These are phyloP conservation scores for Tylopilus microsporus DNA, from an alignment of 1,284 basidiomycete genomes.

Conservation along the genomic window DNA sequence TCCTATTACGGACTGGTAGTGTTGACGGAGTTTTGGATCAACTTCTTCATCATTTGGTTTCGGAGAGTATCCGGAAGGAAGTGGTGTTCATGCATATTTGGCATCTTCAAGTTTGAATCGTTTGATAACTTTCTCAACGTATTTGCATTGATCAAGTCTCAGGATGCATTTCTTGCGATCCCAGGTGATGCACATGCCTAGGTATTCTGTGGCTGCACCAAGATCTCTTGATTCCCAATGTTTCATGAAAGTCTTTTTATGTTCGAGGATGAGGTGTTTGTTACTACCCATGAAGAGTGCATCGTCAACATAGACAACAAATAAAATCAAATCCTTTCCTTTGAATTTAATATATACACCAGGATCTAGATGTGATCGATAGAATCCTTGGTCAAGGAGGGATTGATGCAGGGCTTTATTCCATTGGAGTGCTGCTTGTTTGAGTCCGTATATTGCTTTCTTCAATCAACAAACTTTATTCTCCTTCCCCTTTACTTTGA, in stretches of 20 bases:
- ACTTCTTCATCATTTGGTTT: neutral
- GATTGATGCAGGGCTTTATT: too few species aligned
- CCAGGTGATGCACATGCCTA: neutral
- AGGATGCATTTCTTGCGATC: neutral
- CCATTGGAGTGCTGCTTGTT: too few species aligned
- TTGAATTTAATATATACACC: too few species aligned
- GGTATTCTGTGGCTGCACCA: neutral
- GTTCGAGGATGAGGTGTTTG: neutral
- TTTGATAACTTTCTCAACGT: neutral
- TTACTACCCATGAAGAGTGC: neutral
- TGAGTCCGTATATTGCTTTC: too few species aligned
- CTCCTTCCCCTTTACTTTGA: neutral
- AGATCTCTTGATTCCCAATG: neutral
- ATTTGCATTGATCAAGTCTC: neutral
- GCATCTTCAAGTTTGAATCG: neutral
- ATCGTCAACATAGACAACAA: neutral
- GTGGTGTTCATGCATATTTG: neutral
- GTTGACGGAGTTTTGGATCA: neutral
- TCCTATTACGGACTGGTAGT: neutral
- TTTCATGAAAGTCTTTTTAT: neutral
- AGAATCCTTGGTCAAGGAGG: too few species aligned
- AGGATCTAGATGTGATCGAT: too few species aligned
- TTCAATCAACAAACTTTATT: neutral
- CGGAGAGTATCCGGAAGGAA: neutral
- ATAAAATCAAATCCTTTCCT: neutral